phyloP scores from a whole-genome alignment of 2,329 filamentous ascomycete genomes.

The Arthrinium phaeospermum region DNA sequence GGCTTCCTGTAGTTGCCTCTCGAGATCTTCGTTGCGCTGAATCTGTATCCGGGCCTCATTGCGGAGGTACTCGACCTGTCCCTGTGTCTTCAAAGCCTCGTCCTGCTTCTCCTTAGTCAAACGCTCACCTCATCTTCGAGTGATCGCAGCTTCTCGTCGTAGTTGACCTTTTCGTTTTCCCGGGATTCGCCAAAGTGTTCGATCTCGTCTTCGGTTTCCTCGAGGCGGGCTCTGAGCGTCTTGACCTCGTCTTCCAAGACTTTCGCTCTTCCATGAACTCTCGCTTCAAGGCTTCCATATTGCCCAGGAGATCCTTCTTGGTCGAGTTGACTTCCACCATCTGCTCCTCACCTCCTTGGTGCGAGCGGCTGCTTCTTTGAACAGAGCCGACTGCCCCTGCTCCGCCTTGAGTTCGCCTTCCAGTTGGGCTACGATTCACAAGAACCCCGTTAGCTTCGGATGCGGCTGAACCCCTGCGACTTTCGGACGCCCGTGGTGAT shows the following conservation, averaged over 20 bases:
- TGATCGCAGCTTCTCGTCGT: slow-evolving; percentile 70
- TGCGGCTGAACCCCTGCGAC: slow-evolving; percentile 49
- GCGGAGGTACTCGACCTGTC: slow-evolving; percentile 66
- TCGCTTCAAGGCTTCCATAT: slow-evolving; percentile 88
- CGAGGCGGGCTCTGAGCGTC: slow-evolving; percentile 75
- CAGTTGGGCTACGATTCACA: slow-evolving; percentile 62
- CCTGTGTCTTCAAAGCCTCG: slow-evolving; percentile 62
- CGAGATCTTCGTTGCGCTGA: slow-evolving; percentile 64
- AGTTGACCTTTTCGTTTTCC: slow-evolving; percentile 77
- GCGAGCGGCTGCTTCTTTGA: slow-evolving; percentile 74
- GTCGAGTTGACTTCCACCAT: slow-evolving; percentile 88
- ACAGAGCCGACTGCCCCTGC: slow-evolving; percentile 66
- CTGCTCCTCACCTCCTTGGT: slow-evolving; percentile 67
- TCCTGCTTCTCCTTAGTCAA: slow-evolving; percentile 63
- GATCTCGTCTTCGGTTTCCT: slow-evolving; percentile 91
- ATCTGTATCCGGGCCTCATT: slow-evolving; percentile 65
- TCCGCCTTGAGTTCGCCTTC: slow-evolving; percentile 81
- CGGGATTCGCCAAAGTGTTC: slow-evolving; percentile 83
- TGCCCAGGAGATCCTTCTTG: slow-evolving; percentile 91
- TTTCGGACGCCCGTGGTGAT: slow-evolving; percentile 47
- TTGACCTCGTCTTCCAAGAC: slow-evolving; percentile 82
- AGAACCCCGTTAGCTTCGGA: slow-evolving; percentile 54
- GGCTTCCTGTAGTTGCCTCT: slow-evolving; percentile 60
- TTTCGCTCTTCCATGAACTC: slow-evolving; percentile 88
- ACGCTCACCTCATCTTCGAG: slow-evolving; percentile 74